Conservation (phyloP, 2,329 filamentous ascomycete species). For the Ophiostoma sp. region DNA sequence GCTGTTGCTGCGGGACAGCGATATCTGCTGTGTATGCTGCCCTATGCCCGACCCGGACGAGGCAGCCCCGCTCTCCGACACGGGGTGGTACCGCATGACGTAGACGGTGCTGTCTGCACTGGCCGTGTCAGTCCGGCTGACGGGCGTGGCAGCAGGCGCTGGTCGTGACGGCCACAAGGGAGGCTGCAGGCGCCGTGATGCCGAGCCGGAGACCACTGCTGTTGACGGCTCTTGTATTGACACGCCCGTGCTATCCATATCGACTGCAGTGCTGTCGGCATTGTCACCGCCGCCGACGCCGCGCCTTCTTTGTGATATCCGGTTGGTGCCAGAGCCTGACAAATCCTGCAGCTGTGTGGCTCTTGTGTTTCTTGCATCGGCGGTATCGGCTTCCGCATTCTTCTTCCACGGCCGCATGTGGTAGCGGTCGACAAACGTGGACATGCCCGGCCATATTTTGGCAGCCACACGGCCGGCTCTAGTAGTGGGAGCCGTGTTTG, state of each 20-base stretch:
- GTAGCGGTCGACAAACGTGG: constrained; percentile 39
- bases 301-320: constrained; percentile 16
- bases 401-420: constrained; percentile 33
- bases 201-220: neutral
- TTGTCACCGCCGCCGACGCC: constrained; percentile 27
- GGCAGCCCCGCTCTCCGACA: constrained; percentile 41
- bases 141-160: constrained; percentile 49
- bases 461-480: neutral
- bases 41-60: constrained; percentile 16
- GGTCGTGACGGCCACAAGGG: constrained; percentile 54
- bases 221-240: neutral
- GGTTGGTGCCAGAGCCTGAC: neutral
- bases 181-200: constrained; percentile 36
- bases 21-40: neutral
- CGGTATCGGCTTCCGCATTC: neutral
- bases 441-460: constrained; percentile 28
- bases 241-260: constrained; percentile 27
- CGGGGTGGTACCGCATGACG: constrained; percentile 55
- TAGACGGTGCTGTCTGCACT: constrained; percentile 62
- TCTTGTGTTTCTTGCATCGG: neutral
- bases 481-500: neutral
- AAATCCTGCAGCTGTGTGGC: constrained; percentile 7
- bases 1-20: constrained; percentile 26
- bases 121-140: constrained; percentile 58
- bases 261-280: constrained; percentile 31